Evolutionary conservation across 2,329 filamentous ascomycete genomes (phyloP).

Genomic region (Huntiella decipiens): DNA sequence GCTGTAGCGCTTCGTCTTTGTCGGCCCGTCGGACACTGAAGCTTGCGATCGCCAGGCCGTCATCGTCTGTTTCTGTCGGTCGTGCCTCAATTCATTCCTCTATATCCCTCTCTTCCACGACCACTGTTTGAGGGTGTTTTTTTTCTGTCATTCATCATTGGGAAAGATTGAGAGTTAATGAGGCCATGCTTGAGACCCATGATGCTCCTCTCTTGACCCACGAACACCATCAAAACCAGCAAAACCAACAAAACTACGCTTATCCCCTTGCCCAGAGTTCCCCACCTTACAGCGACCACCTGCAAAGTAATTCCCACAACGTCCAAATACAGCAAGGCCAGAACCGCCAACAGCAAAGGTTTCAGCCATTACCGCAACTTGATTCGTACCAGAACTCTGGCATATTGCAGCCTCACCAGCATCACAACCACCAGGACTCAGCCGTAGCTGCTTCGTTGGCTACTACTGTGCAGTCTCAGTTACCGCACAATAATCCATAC

Average conservation of each 20-base stretch:
- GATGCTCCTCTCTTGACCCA: slow-evolving; percentile 11
- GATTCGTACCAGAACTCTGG: no score
- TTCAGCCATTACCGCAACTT: no score
- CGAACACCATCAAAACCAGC: slow-evolving; percentile 14
- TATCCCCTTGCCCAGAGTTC: no score
- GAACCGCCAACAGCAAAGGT: slow-evolving; percentile 13
- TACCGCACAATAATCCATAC: background rate
- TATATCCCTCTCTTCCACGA: background rate
- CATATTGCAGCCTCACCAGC: slow-evolving; percentile 17
- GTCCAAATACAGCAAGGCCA: slow-evolving; percentile 13
- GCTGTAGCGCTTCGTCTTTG: no score
- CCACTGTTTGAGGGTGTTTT: background rate
- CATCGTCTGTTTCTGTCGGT: background rate
- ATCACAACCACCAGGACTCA: slow-evolving; percentile 10
- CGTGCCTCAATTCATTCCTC: background rate
- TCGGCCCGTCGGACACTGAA: no score
- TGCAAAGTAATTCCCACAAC: no score
- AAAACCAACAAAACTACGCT: slow-evolving; percentile 11
- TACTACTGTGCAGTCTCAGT: no score
- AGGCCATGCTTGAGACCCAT: slow-evolving; percentile 11
- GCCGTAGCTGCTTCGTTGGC: no score
- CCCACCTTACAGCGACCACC: no score
- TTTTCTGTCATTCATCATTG: background rate
- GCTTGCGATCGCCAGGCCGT: background rate
- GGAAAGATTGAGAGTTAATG: background rate